Conservation (phyloP, 306 rosid genomes). For the Sophora flavescens region DNA sequence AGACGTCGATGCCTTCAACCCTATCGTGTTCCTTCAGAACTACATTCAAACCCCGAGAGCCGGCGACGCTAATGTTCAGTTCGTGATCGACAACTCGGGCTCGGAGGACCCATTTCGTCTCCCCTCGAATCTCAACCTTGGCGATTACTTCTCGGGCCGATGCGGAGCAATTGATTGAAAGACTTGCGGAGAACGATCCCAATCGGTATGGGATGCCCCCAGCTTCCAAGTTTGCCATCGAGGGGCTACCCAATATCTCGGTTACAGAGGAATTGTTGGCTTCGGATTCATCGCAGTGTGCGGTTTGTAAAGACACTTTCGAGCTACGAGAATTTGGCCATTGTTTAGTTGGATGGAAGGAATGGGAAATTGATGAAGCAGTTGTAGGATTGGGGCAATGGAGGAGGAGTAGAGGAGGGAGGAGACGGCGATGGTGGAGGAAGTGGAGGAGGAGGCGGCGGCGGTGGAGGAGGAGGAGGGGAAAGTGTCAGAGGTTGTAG, state of each 20-base stretch:
- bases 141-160: conserved; percentile 94
- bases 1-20: conserved; percentile 53
- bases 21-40: conserved; percentile 73
- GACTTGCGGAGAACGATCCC: conserved; percentile 92
- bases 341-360: no score
- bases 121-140: conserved; percentile 66
- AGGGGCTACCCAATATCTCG: conserved; percentile 62
- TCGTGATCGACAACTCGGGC: conserved; percentile 66
- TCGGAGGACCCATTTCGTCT: conserved; percentile 56
- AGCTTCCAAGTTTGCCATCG: conserved; percentile 71
- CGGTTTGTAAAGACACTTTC: conserved; percentile 90
- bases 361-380: no score
- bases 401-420: no score
- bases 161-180: conserved; percentile 92
- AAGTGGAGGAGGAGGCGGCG: no score
- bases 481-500: no score
- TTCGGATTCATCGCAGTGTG: conserved; percentile 86
- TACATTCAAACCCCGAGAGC: conserved; percentile 70
- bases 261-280: conserved; percentile 66
- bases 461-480: no score
- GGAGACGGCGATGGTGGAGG: no score
- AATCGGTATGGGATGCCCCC: conserved; percentile 91
- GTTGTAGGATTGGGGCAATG: no score
- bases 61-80: conserved; percentile 76
- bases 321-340: conserved; percentile 72